Percentiles rank a stretch among this genome's conserved stretches.
Conservation (phyloP, 2,329 filamentous ascomycete species). For the Xylaria sp. region DNA sequence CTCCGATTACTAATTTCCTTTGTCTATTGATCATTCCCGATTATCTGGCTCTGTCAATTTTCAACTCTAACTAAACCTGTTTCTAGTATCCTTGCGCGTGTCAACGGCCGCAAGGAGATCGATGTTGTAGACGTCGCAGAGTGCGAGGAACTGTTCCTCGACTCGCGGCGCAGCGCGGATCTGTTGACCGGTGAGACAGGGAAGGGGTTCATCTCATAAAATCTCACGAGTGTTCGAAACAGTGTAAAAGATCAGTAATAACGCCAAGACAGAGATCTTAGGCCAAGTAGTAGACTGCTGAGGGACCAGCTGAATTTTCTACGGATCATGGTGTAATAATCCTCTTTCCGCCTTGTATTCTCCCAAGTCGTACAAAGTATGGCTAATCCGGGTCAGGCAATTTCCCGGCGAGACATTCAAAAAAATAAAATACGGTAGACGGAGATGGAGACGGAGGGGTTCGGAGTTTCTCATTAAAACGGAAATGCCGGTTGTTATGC, state of each 20-base stretch:
- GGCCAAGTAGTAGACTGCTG: not conserved
- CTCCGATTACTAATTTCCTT: constrained; percentile 13
- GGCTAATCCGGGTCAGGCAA: constrained; percentile 12
- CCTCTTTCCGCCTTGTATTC: constrained; percentile 3
- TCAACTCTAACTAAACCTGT: constrained; percentile 24
- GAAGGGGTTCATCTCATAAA: constrained; percentile 69
- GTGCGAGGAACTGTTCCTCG: constrained; percentile 83
- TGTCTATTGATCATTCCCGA: constrained; percentile 1
- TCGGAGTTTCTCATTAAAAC: constrained; percentile 28
- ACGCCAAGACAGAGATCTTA: constrained; percentile 1
- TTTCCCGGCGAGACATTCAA: constrained; percentile 25
- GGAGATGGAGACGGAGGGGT: constrained; percentile 24
- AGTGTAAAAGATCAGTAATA: constrained; percentile 22
- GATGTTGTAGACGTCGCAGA: constrained; percentile 79
- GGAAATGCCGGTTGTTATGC: constrained; percentile 10
- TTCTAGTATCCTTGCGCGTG: constrained; percentile 80
- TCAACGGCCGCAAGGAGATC: constrained; percentile 78
- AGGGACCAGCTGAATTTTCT: not conserved
- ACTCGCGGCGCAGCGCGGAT: constrained; percentile 77
- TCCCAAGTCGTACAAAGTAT: constrained; percentile 20
- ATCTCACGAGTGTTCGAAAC: not conserved
- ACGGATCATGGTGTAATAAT: constrained; percentile 7
- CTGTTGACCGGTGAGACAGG: constrained; percentile 69
- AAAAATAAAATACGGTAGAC: constrained; percentile 15
- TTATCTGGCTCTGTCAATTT: constrained; percentile 1